Base-by-base conservation (phyloP, 805 yeast species). In the Pichia rugopelliculosa region DNA sequence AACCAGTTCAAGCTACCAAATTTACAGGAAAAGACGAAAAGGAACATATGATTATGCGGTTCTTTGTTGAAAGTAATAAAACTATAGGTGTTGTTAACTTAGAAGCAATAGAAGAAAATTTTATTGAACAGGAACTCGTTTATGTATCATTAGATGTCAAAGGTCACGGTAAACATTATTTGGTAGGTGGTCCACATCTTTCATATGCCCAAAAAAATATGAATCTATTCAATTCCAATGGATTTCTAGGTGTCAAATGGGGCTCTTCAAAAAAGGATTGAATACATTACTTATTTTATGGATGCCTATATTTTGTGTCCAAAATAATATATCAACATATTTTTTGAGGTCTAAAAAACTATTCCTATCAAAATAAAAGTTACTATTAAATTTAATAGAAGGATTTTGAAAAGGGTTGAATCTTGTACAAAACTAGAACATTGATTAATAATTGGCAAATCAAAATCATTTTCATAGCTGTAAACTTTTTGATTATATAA, bases 231-330 rank as follows among this genome's bases (percentile, higher is more conserved):
- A 45, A 44, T 21, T 70, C 68, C 18, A 58, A 69, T 5, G 90
- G 91, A 1, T 84, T 87, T 59, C 69, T 87, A 50, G 95, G 96
- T 26, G 80, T 87, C 44, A 81, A 78, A 57, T 88, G 96, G 96
- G 96, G 96, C 1, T 43, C 34, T 6, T 30, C 55, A 13, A 81
- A 76, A 62, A 78, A 77, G 53, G 79, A 77, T 39, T 62, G 50
- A 51, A 36, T 23, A 20, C 37, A 18, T 18, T 5, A 18, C 9
- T 18, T 18, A 36, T 36, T 36, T 9, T 18, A 18, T 20, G 18
- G 15, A 30, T 36, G 37, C 18, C 13, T 36, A 36, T 36, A 18
- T 3, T 18, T 17, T 18, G 15, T 5, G 7, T 36, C 4, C 5
- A 36, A 13, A 36, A 36, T 36, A 9, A 8, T 18, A 36, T 18